phyloP scores from a whole-genome alignment of 805 yeast species.

The Metschnikowia chrysomelidarum region DNA sequence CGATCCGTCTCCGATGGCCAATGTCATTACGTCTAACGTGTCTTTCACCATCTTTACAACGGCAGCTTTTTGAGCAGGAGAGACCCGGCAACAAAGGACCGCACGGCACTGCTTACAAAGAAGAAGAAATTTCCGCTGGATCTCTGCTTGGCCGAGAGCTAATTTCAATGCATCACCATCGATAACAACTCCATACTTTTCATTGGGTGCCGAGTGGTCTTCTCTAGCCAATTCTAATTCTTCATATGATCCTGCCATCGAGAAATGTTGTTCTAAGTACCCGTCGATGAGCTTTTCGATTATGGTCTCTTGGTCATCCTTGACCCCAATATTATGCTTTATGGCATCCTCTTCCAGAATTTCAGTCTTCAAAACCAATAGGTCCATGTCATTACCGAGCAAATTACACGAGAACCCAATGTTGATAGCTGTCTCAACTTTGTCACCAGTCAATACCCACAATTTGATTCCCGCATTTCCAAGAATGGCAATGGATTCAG shows the following conservation, averaged over 20 bases:
- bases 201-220: constrained; percentile 65
- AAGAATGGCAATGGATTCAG: constrained; percentile 69
- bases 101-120: constrained; percentile 74
- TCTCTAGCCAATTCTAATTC: constrained; percentile 52
- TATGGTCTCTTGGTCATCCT: constrained; percentile 24
- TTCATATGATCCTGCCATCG: constrained; percentile 56
- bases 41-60: constrained; percentile 67
- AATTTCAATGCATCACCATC: constrained; percentile 65
- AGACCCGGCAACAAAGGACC: constrained; percentile 81
- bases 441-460: constrained; percentile 88
- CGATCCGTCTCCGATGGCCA: constrained; percentile 85
- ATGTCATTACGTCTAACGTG: constrained; percentile 66
- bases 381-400: constrained; percentile 72
- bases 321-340: constrained; percentile 20
- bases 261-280: constrained; percentile 55
- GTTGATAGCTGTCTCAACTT: constrained; percentile 86
- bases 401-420: constrained; percentile 85
- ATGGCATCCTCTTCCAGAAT: constrained; percentile 26
- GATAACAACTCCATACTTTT: constrained; percentile 57
- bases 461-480: constrained; percentile 77
- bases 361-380: constrained; percentile 52
- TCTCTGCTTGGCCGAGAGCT: constrained; percentile 38
- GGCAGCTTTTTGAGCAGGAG: constrained; percentile 80
- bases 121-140: constrained; percentile 54
- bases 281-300: constrained; percentile 50